phyloP scores from a whole-genome alignment of 257 asterid genomes.

The Avicennia marina region DNA sequence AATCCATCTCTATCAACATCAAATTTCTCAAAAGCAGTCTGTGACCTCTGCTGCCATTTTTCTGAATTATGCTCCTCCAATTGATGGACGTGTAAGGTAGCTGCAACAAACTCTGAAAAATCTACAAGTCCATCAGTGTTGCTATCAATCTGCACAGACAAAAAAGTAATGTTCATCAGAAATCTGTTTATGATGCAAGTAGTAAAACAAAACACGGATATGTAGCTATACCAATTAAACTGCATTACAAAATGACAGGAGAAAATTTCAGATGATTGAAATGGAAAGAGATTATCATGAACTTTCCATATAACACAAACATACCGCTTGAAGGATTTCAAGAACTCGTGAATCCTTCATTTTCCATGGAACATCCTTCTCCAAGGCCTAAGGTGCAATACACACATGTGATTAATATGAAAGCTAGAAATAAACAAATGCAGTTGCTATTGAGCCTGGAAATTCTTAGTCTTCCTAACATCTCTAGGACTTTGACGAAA shows the following conservation, averaged over 20 bases:
- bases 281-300: not conserved
- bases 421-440: slow-evolving; percentile 2
- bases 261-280: not conserved
- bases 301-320: slow-evolving; percentile 14
- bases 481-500: not conserved
- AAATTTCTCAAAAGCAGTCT: slow-evolving; percentile 85
- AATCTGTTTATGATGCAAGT: not conserved
- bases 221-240: not conserved
- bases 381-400: slow-evolving; percentile 62
- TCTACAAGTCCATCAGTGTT: slow-evolving; percentile 96
- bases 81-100: slow-evolving; percentile 91
- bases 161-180: slow-evolving; percentile 15
- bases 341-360: slow-evolving; percentile 90
- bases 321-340: slow-evolving; percentile 98
- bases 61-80: slow-evolving; percentile 83
- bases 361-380: slow-evolving; percentile 96
- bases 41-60: slow-evolving; percentile 82
- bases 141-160: slow-evolving; percentile 71
- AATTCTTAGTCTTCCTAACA: not conserved
- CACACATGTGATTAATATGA: not conserved
- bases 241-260: not conserved
- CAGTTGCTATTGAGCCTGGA: slow-evolving; percentile 1
- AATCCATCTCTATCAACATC: slow-evolving; percentile 90
- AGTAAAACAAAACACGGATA: not conserved
- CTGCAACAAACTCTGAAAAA: slow-evolving; percentile 94